Base-by-base conservation (phyloP, 805 yeast species). In the Pichia phayaonensis region DNA sequence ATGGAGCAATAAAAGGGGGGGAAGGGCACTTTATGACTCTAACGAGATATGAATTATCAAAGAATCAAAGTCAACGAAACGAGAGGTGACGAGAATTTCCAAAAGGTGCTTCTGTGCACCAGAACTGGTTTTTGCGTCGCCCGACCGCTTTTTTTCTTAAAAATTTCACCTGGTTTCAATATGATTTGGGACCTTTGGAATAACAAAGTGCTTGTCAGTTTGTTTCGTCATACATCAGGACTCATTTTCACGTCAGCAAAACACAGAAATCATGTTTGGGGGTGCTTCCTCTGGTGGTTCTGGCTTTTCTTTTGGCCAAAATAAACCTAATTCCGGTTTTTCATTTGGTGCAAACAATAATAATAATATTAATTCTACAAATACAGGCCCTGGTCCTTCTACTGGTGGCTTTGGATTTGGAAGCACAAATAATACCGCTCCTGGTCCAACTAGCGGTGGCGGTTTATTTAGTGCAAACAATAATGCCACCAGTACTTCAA, bases 351-450 rank as follows among this genome's bases (percentile, higher is more conserved):
- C 48, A 6, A 42, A 23, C 22, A 44, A 48, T 48, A 43, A 44
- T 27, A 26, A 40, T 15, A 29, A 11, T 22, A 45, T 42, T 13
- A 49, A 47, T 26, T 44, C 57, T 18, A 39, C 21, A 11, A 46
- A 29, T 36, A 23, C 20, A 8, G 22, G 34, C 12, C 27, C 31
- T 44, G 21, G 8, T 10, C 31, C 46, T 23, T 6, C 47, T 23
- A 21, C n/a, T 20, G 68, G 69, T 31, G 72, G 74, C 6, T 55
- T 70, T 36, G 62, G 62, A 47, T 52, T 56, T 53, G 59, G 59
- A 21, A 13, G 27, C 8, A 44, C 46, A 29, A 29, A 29, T 24
- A 53, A 47, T 36, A 55, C 48, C 15, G 41, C 51, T 42, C 49
- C 53, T 43, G 62, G 55, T 47, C 61, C 54, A 38, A 41, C 59